phyloP scores from a whole-genome alignment of 768 basidiomycete species.

The Suillus brevipes region DNA sequence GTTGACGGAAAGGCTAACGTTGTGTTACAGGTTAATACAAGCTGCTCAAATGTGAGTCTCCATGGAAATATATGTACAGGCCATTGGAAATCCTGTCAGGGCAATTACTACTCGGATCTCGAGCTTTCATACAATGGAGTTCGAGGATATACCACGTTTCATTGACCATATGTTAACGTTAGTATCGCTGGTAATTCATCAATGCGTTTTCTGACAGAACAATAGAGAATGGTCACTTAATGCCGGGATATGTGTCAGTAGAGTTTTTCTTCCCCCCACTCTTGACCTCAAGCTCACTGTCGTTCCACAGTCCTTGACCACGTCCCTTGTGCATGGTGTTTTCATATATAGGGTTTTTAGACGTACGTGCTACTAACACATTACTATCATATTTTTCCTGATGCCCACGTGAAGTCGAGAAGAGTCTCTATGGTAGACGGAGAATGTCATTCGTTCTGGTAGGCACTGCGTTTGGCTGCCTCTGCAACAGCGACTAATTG shows the following conservation, averaged over 20 bases:
- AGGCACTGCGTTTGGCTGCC: neutral
- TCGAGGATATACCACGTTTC: neutral
- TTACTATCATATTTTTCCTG: neutral
- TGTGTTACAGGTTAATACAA: neutral
- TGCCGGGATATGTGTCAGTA: neutral
- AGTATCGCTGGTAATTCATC: neutral
- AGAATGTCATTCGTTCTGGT: neutral
- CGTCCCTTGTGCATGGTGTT: neutral
- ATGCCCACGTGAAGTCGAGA: neutral
- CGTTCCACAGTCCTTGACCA: neutral
- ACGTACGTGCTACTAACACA: neutral
- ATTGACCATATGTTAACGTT: neutral
- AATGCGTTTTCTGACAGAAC: neutral
- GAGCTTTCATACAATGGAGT: neutral
- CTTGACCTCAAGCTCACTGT: neutral
- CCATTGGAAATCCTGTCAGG: neutral
- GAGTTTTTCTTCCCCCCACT: neutral
- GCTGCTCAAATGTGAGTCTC: constrained; percentile 1
- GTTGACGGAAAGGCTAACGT: neutral
- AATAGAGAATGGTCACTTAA: neutral
- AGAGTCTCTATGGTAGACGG: neutral
- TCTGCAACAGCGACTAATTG: neutral
- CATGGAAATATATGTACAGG: neutral
- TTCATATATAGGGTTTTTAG: neutral
- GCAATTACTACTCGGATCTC: neutral